phyloP scores from a whole-genome alignment of 2,329 filamentous ascomycete species.

The Colletotrichum sojae region DNA sequence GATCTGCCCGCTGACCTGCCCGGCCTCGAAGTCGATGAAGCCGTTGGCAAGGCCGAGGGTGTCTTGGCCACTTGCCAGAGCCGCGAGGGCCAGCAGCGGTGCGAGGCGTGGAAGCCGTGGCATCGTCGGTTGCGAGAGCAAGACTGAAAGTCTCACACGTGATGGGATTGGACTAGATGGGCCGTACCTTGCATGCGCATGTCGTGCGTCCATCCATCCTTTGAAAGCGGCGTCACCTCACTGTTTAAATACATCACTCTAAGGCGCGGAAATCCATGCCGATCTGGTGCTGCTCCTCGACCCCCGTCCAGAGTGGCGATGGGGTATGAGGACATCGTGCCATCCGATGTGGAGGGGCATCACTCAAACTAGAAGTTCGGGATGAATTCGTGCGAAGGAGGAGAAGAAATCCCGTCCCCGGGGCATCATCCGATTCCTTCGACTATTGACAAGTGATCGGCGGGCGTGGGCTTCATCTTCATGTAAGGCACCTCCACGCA shows the following conservation, averaged over 20 bases:
- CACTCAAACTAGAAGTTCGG: constrained; percentile 32
- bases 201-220: background rate
- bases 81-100: constrained; percentile 19
- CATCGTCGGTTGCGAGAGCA: constrained; percentile 13
- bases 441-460: constrained; percentile 16
- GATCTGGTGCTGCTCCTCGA: background rate
- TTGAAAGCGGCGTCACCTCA: background rate
- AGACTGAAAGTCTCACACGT: background rate
- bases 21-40: constrained; percentile 23
- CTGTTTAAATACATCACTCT: background rate
- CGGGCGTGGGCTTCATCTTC: background rate
- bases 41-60: constrained; percentile 11
- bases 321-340: background rate
- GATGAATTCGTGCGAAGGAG: constrained; percentile 17
- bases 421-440: constrained; percentile 11
- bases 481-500: constrained; percentile 2
- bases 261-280: background rate
- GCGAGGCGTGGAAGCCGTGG: background rate
- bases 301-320: background rate
- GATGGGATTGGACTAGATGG: too few relatives aligned
- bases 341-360: constrained; percentile 16
- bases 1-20: constrained; percentile 28
- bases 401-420: background rate
- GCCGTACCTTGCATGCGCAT: constrained; percentile 5
- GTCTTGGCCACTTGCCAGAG: constrained; percentile 7